A percentile compares a stretch with the other conserved stretches of the same genome.
Conservation (phyloP, 2,329 filamentous ascomycete genomes). For the Diaporthe aspalathi region DNA sequence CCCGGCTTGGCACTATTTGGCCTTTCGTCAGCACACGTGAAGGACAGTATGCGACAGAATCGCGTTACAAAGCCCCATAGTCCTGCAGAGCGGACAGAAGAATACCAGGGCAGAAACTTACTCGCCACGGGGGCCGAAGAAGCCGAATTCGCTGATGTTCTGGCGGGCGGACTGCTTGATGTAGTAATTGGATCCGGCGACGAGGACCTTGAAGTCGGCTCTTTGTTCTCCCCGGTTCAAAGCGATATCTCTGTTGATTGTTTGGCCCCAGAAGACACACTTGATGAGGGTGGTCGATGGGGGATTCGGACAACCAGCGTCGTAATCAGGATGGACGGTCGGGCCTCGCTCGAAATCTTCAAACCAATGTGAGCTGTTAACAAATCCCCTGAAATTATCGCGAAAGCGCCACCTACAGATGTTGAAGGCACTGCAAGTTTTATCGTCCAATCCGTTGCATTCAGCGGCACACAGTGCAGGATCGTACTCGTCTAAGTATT, state of each 20-base stretch:
- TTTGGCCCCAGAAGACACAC: constrained; percentile 34
- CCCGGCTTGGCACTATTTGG: background rate
- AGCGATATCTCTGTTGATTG: background rate
- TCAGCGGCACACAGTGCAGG: constrained; percentile 11
- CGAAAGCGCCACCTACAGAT: constrained; percentile 25
- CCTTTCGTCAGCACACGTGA: background rate
- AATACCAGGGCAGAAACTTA: background rate
- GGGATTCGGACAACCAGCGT: constrained; percentile 28
- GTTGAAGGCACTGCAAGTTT: constrained; percentile 39
- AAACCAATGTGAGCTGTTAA: background rate
- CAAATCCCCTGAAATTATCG: background rate
- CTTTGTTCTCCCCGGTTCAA: constrained; percentile 31
- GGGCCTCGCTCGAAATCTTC: constrained; percentile 37
- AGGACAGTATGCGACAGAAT: no score
- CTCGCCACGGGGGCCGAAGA: constrained; percentile 29
- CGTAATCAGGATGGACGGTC: background rate
- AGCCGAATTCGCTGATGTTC: constrained; percentile 26
- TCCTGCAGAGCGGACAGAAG: background rate
- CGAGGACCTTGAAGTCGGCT: constrained; percentile 29
- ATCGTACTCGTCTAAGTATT: constrained; percentile 29
- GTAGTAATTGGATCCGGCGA: constrained; percentile 36
- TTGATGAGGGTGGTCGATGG: constrained; percentile 35
- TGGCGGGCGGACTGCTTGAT: constrained; percentile 14
- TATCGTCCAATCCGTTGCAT: background rate
- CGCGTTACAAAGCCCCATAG: background rate